phyloP scores from a whole-genome alignment of 495 filamentous ascomycete species.

The Ramalina intermedia region DNA sequence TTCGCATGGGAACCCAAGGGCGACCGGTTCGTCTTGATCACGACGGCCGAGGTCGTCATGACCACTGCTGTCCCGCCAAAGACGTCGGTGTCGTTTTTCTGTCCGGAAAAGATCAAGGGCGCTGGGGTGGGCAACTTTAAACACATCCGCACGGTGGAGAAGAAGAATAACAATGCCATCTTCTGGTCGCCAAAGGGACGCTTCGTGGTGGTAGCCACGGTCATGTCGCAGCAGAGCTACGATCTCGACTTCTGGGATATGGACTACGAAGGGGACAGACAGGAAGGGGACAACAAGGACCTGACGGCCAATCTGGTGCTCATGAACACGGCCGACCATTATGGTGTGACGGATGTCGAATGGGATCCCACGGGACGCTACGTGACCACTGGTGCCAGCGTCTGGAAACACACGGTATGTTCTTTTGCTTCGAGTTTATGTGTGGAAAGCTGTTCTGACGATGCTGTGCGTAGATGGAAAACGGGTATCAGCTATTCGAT shows the following conservation, averaged over 20 bases:
- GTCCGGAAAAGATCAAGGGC: constrained; percentile 80
- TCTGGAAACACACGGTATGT: constrained; percentile 89
- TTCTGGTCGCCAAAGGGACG: constrained; percentile 98
- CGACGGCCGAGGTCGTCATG: constrained; percentile 67
- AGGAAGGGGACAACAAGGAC: constrained; percentile 75
- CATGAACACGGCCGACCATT: constrained; percentile 87
- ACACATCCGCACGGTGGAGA: constrained; percentile 81
- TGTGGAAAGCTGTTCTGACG: neutral
- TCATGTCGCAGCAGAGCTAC: constrained; percentile 79
- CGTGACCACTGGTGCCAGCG: constrained; percentile 77
- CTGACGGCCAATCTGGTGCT: constrained; percentile 85
- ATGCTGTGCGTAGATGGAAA: constrained; percentile 63
- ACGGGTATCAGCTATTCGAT: constrained; percentile 95
- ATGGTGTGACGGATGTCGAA: constrained; percentile 91
- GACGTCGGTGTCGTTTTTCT: constrained; percentile 89
- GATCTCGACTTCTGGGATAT: constrained; percentile 96
- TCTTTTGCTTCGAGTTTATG: neutral
- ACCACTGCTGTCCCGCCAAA: constrained; percentile 81
- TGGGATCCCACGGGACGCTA: constrained; percentile 96
- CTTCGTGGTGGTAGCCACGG: constrained; percentile 84
- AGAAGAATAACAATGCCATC: constrained; percentile 98
- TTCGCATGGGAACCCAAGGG: constrained; percentile 98
- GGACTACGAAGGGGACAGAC: constrained; percentile 94
- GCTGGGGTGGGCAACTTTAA: constrained; percentile 77
- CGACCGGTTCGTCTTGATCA: constrained; percentile 92